Percentiles rank a stretch among this genome's conserved stretches.
These are phyloP conservation scores for Aspergillus funiculosus DNA, from an alignment of 495 filamentous ascomycete genomes.

Conservation along the genomic window DNA sequence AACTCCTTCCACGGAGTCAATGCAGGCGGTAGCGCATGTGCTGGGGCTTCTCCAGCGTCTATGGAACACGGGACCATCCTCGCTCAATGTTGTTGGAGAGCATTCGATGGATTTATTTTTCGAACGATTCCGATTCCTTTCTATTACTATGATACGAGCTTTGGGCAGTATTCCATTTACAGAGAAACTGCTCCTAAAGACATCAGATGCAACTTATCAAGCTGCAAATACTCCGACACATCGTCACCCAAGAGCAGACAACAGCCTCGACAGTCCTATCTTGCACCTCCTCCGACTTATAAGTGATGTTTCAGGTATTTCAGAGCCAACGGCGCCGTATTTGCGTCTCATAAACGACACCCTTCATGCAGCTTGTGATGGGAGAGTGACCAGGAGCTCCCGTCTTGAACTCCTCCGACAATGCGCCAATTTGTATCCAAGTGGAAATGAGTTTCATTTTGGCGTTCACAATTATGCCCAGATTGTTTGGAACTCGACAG, in stretches of 20 bases:
- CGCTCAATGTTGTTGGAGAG: slow-evolving; percentile 32
- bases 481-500: slow-evolving; percentile 34
- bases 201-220: slow-evolving; percentile 38
- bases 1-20: slow-evolving; percentile 77
- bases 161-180: slow-evolving; percentile 73
- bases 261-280: slow-evolving; percentile 33
- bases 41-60: slow-evolving; percentile 60
- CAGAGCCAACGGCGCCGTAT: slow-evolving; percentile 28
- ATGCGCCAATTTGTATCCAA: slow-evolving; percentile 29
- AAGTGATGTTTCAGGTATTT: slow-evolving; percentile 17
- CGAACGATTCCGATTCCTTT: slow-evolving; percentile 52
- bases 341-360: slow-evolving; percentile 27
- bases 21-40: slow-evolving; percentile 67
- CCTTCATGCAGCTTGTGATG: slow-evolving; percentile 47
- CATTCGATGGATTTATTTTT: slow-evolving; percentile 45
- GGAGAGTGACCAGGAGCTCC: slow-evolving; percentile 41
- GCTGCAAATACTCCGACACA: slow-evolving; percentile 46
- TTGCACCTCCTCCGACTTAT: slow-evolving; percentile 39
- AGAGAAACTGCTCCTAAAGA: slow-evolving; percentile 58
- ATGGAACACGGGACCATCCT: slow-evolving; percentile 49
- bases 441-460: slow-evolving; percentile 7
- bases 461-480: slow-evolving; percentile 14
- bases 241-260: slow-evolving; percentile 21
- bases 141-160: slow-evolving; percentile 55
- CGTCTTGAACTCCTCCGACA: slow-evolving; percentile 43